These are phyloP conservation scores for Neurospora africana DNA, from an alignment of 495 filamentous ascomycete species.

Conservation along the genomic window DNA sequence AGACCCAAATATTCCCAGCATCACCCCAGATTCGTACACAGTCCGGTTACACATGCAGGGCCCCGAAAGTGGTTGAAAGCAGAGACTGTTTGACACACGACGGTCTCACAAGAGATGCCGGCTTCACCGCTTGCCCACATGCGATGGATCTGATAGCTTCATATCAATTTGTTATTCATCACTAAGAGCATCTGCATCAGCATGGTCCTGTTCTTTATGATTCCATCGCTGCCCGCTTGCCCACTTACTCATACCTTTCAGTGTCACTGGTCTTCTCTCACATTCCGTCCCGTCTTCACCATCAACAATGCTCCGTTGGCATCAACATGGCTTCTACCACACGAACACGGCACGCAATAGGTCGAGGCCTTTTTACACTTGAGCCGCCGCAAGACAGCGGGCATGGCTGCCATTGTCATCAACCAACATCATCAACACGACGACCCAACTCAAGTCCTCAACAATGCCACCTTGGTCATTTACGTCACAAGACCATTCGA, in stretches of 20 bases:
- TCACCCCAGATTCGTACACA: neutral
- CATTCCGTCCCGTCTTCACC: neutral
- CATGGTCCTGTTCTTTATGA: neutral
- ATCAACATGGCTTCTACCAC: neutral
- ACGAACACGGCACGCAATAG: neutral
- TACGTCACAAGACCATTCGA: neutral
- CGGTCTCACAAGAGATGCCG: neutral
- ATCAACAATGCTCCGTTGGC: neutral
- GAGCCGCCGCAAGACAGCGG: neutral
- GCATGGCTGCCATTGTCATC: neutral
- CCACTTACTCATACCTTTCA: neutral
- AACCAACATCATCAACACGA: neutral
- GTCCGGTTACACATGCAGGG: neutral
- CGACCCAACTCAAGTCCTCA: neutral
- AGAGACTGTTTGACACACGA: neutral
- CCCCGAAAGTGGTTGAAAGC: neutral
- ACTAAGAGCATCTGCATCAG: neutral
- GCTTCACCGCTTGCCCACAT: neutral
- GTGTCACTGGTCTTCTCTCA: neutral
- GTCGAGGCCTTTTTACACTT: neutral
- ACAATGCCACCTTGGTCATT: neutral
- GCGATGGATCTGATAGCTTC: neutral
- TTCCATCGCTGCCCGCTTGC: neutral
- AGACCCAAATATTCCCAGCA: neutral
- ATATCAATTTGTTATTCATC: neutral